Conservation (phyloP, 148 eudicot species). For the Vaccinium myrtillus region DNA sequence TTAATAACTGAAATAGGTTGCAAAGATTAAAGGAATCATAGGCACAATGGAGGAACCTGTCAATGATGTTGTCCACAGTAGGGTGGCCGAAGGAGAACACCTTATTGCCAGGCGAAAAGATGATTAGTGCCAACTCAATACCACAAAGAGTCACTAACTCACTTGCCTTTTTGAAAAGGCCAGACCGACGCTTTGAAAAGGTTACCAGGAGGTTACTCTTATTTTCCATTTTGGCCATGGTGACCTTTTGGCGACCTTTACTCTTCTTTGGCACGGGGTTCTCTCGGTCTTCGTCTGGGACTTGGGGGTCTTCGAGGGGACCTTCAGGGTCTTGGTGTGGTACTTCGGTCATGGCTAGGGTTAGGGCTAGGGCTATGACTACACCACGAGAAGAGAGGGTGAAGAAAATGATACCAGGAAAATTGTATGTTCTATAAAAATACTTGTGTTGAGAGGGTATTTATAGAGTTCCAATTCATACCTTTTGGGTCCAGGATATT, state of each 20-base stretch:
- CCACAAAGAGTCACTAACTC: constrained; percentile 38
- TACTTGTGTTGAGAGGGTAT: neutral
- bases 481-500: neutral
- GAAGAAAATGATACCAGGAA: neutral
- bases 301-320: neutral
- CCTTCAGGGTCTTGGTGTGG: neutral
- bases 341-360: neutral
- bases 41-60: constrained; percentile 1
- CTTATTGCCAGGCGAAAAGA: constrained; percentile 28
- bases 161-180: constrained; percentile 42
- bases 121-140: constrained; percentile 22
- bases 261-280: neutral
- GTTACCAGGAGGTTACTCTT: constrained; percentile 25
- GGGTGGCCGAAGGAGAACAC: constrained; percentile 34
- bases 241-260: constrained; percentile 32
- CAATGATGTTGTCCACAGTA: constrained; percentile 15
- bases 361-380: too few species aligned
- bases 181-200: constrained; percentile 33
- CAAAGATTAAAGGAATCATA: too few species aligned
- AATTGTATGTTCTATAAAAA: neutral
- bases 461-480: neutral
- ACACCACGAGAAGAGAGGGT: neutral
- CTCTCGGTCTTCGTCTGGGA: neutral
- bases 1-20: too few species aligned
- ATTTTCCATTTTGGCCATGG: constrained; percentile 22